Evolutionary conservation across 176 grass and related monocot genomes (phyloP).

Genomic region (Rhynchospora breviuscula): DNA sequence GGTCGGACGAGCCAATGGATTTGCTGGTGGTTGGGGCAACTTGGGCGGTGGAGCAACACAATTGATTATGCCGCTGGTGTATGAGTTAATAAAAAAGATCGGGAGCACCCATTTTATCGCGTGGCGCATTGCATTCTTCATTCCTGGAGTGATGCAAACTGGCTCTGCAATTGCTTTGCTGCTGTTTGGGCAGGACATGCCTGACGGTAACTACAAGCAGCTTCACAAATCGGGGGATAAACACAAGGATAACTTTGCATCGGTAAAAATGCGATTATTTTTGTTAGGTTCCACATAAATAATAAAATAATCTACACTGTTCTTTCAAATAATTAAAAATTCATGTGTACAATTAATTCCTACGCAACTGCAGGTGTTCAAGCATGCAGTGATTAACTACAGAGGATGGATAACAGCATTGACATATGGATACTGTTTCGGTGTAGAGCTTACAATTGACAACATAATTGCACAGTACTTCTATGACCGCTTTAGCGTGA

Average conservation of each 20-base stretch:
- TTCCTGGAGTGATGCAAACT: conserved; percentile 81
- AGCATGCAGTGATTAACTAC: conserved; percentile 63
- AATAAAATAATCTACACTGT: not conserved
- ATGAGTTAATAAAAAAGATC: conserved; percentile 46
- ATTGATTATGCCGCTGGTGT: conserved; percentile 83
- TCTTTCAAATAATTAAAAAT: not conserved
- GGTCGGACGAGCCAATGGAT: conserved; percentile 80
- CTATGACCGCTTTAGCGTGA: conserved; percentile 76
- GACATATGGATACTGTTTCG: conserved; percentile 91
- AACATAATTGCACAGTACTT: conserved; percentile 96
- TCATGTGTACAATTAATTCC: too few species aligned
- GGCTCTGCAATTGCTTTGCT: conserved; percentile 55
- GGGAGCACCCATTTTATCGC: conserved; percentile 72
- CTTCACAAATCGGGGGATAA: conserved; percentile 63
- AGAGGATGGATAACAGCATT: conserved; percentile 72
- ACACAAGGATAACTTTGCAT: conserved; percentile 77
- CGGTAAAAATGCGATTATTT: not conserved
- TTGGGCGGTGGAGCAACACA: conserved; percentile 89
- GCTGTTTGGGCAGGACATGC: conserved; percentile 80
- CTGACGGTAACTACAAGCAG: conserved; percentile 64
- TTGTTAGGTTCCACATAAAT: not conserved
- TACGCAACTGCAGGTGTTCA: conserved; percentile 30
- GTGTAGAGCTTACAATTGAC: conserved; percentile 81
- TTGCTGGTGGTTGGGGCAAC: conserved; percentile 90
- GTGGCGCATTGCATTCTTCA: conserved; percentile 85